Base-by-base conservation (phyloP, 208 protist genomes). In the Willaertia magna region DNA sequence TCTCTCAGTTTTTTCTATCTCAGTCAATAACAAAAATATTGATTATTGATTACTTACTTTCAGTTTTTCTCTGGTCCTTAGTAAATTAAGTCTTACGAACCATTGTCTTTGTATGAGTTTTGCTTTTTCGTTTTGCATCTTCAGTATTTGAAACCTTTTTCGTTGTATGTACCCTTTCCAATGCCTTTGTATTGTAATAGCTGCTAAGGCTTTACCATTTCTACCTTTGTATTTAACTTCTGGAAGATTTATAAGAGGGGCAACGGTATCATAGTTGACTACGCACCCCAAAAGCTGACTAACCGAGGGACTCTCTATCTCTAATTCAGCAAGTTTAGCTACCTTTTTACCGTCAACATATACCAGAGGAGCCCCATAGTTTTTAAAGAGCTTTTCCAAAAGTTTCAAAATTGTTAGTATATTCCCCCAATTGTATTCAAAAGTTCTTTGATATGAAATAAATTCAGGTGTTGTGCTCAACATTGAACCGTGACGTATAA, bases 381-480 rank as follows among this genome's bases (percentile, higher is more conserved):
- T 91, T 52, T 84, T 87, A 22, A 97, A 86, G 30, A 97, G 90
- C 74, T 92, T 86, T 82, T 96, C 95, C 12, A 97, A 79, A 49
- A 88, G 87, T 74, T 92, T 87, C 61, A 97, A 91, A 46, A 96
- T 74, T 47, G 88, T 87, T 86, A 95, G 91, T 61, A 97, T 92
- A 84, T 90, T 92, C n/a, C 93, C 93, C 94, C 95, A 97, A 47
- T 87, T 91, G 0, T 90, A 86, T 18, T 75, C 78, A 87, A 94
- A 95, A 84, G 93, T 89, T 79, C 94, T 89, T 86, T 96, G 94
- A 85, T 95, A 97, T 22, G 93, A 96, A 30, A 91, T 91, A 88
- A 96, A 97, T 89, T 97, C 93, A 4, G 94, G 94, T 43, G 94
- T 97, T 78, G 90, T 95, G 74, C 92, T 90, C 22, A 97, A 90